Conservation (phyloP, 2,329 filamentous ascomycete genomes). For the Verticillium albo-atrum region DNA sequence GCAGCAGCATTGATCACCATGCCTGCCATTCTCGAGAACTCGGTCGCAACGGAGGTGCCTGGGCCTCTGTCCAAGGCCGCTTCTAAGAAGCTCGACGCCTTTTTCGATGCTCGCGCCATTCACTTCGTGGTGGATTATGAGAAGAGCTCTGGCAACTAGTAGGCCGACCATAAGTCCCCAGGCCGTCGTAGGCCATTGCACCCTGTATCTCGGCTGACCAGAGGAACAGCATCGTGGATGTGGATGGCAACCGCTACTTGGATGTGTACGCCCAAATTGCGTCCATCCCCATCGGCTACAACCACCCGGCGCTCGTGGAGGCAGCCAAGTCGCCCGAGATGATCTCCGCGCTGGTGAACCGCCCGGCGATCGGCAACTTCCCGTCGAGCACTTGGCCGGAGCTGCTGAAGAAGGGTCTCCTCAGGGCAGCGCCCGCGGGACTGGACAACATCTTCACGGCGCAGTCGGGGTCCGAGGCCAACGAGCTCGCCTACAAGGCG, state of each 20-base stretch:
- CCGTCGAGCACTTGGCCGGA: conserved; percentile 71
- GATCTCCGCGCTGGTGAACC: conserved; percentile 69
- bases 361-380: conserved; percentile 77
- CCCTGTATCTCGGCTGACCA: not conserved
- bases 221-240: conserved; percentile 34
- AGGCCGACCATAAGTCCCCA: no score
- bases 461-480: conserved; percentile 75
- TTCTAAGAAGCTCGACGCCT: conserved; percentile 36
- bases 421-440: conserved; percentile 69
- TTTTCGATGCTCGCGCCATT: conserved; percentile 48
- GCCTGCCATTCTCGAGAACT: conserved; percentile 26
- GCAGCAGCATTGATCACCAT: conserved; percentile 18
- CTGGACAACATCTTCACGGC: conserved; percentile 78
- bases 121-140: conserved; percentile 50
- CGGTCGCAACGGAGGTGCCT: conserved; percentile 31
- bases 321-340: conserved; percentile 68
- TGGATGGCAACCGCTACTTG: conserved; percentile 44
- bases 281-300: conserved; percentile 80
- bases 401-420: conserved; percentile 65
- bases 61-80: conserved; percentile 33
- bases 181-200: not conserved
- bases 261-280: conserved; percentile 74
- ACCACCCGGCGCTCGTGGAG: conserved; percentile 63
- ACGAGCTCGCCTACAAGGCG: conserved; percentile 82
- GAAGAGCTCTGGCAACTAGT: conserved; percentile 48